Conservation (phyloP, 495 filamentous ascomycete genomes). For the Corynascus novoguineensis region DNA sequence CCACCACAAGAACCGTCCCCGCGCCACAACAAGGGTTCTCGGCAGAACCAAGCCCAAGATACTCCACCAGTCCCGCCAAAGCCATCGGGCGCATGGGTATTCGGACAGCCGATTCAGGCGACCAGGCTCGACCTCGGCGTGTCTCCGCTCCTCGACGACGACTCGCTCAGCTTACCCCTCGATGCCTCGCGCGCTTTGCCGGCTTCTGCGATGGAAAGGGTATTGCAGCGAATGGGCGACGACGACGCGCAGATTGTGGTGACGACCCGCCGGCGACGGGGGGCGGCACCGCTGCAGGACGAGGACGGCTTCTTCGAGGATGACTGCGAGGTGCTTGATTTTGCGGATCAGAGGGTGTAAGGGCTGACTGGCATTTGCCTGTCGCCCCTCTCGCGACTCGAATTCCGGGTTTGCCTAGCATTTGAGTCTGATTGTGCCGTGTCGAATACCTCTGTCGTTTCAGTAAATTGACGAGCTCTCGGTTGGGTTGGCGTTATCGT, state of each 20-base stretch:
- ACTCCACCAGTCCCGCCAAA: background rate
- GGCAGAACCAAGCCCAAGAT: slow-evolving; percentile 3
- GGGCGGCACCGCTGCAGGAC: slow-evolving; percentile 45
- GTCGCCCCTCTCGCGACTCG: too few relatives aligned
- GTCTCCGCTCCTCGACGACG: slow-evolving; percentile 48
- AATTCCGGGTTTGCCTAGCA: background rate
- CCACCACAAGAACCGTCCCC: slow-evolving; percentile 8
- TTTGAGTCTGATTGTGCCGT: background rate
- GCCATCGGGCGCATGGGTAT: slow-evolving; percentile 54
- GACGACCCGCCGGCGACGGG: slow-evolving; percentile 67
- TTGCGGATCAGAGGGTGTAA: slow-evolving; percentile 76
- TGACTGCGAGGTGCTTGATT: slow-evolving; percentile 88
- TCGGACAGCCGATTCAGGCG: slow-evolving; percentile 58
- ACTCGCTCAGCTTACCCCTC: slow-evolving; percentile 45
- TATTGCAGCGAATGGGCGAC: slow-evolving; percentile 57
- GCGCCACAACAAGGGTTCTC: slow-evolving; percentile 19
- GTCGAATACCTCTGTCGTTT: background rate
- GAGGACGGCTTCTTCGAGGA: slow-evolving; percentile 90
- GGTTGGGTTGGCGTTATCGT: background rate
- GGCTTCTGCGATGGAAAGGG: slow-evolving; percentile 51
- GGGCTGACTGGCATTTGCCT: background rate
- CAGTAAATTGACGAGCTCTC: background rate
- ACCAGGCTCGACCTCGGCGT: slow-evolving; percentile 58
- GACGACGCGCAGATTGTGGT: slow-evolving; percentile 70
- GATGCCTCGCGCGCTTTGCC: slow-evolving; percentile 49